Percentiles rank a stretch among this genome's conserved stretches.
phyloP scores from a whole-genome alignment of 176 grass and related monocot species.

The Microstegium vimineum region DNA sequence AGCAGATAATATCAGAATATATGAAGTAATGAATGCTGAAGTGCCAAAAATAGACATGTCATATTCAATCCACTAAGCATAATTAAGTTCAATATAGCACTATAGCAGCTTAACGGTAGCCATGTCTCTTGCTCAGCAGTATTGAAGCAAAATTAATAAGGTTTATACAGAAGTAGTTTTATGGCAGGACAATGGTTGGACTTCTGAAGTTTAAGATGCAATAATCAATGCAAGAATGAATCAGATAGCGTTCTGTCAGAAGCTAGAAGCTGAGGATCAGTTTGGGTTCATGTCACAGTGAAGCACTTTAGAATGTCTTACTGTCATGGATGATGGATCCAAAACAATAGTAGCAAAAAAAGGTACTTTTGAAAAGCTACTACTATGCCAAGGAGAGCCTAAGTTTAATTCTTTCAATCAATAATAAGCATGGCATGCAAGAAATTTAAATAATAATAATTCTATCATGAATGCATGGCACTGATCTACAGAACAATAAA shows the following conservation, averaged over 20 bases:
- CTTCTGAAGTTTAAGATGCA: neutral
- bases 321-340: neutral
- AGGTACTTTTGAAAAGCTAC: neutral
- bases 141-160: neutral
- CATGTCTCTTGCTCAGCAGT: neutral
- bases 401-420: slow-evolving; percentile 18
- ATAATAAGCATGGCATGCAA: slow-evolving; percentile 6
- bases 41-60: neutral
- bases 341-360: neutral
- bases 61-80: neutral
- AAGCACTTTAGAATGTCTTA: neutral
- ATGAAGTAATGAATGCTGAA: neutral
- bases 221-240: slow-evolving; percentile 3
- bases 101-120: neutral
- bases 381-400: neutral
- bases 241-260: neutral
- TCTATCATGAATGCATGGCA: neutral
- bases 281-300: neutral
- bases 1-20: neutral
- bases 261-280: neutral
- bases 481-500: slow-evolving; percentile 3
- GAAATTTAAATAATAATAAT: neutral
- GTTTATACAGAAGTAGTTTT: neutral
- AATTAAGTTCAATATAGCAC: slow-evolving; percentile 11
- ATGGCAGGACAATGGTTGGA: slow-evolving; percentile 7